Base-by-base conservation (phyloP, 495 filamentous ascomycete genomes). In the Barbatosphaeria neglecta region DNA sequence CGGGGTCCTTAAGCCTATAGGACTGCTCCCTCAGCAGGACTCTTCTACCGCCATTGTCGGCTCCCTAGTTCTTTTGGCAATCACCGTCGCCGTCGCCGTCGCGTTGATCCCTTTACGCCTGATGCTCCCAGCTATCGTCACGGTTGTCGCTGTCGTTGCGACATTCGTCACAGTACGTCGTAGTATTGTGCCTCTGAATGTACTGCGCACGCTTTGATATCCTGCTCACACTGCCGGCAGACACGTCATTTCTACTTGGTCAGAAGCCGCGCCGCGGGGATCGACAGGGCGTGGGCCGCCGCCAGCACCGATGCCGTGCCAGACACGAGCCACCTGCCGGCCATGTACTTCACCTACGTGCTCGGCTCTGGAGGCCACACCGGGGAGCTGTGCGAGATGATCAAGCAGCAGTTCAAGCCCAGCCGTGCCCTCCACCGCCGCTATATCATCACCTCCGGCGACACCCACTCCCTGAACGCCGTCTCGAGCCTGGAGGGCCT, bases 311-410 rank as follows among this genome's bases (percentile, higher is more conserved):
- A 22, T 10, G 38, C 41, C 22, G 41, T 37, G 6, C 56, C 52
- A 22, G 52, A 62, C 47, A 48, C 52, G 11, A 33, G 41, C 50
- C 45, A 46, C 15, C 57, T 63, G 4, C 54, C 55, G 2, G 70
- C 75, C 19, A 74, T 77, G 25, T 89, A 88, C 61, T 69, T 92
- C 41, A 69, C 95, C 20, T 73, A 93, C 47, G 78, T 96, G 43
- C 82, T 96, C 44, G 92, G 92, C 33, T 90, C 84, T 22, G 92
- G 92, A 47, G 92, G 92, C 4, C 92, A 98, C 68, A 95, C 90
- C 1, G 78, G 86, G 11, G 92, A 98, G 68, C 93, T 97, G 86
- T 68, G 95, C 38, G 77, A 81, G 49, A 81, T 93, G 64, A 71
- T 97, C 20, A 61, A 72, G 20, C 67, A 72, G 22, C 62, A 66